Evolutionary conservation across 2,329 filamentous ascomycete genomes (phyloP), one percentile per base, ranked within the genome.

Genomic region (Fusarium algeriense): DNA sequence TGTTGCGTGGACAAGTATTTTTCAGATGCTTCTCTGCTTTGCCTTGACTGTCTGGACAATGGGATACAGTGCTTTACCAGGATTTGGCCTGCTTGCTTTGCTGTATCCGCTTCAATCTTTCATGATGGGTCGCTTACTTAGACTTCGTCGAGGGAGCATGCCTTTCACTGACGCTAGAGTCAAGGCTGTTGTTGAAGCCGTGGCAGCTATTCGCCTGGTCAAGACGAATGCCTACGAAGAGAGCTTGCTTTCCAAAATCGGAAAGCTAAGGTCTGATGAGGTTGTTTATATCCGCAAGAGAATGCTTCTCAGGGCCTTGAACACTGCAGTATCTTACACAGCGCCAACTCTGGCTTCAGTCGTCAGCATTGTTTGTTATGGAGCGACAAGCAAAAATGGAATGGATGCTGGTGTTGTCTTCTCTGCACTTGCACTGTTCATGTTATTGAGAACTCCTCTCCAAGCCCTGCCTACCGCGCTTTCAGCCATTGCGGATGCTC

Each of bases 11-110:
- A 79, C 78, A 0, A 78, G 77, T 46, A 69, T 78, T n/a, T 63
- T 78, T 4, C 77, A 79, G 60, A 74, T 79, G 38, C 30, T 75
- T 1, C 73, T 79, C 6, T 78, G 77, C n/a, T 68, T 79, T 7
- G 83, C 55, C 7, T 2, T 70, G 30, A 57, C 67, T 0, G 43
- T 70, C 1, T 70, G 67, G 67, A 56, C 67, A 0, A 26, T 70
- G 54, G 67, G 67, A 2, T 70, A 70, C 14, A 70, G 67, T 2
- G 67, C 67, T 3, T 20, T 70, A 0, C 67, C 67, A 1, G 67
- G 67, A 0, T 70, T 70, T 6, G 67, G 61, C 4, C 30, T 70
- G 2, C 55, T 70, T 2, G 67, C 50, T 0, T 32, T 70, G 1
- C n/a, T 70, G 2, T 70, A 70, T 19, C 67, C 67, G 5, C 61